phyloP scores from a whole-genome alignment of 2,329 filamentous ascomycete genomes.

The Teratosphaeriaceae sp. region DNA sequence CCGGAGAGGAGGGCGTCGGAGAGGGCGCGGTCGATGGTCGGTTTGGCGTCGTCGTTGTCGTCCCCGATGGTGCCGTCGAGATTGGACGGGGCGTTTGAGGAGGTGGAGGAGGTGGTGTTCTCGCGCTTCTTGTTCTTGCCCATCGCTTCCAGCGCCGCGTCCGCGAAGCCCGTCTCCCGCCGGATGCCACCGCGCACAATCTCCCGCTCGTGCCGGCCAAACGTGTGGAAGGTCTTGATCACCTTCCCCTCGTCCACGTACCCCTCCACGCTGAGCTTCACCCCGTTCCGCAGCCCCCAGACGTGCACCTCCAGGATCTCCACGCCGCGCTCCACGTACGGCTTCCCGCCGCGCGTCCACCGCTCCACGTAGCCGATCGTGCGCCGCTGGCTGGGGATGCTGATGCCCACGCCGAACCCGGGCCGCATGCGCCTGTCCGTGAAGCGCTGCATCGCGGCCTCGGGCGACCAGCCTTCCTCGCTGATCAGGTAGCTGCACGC shows the following conservation, averaged over 20 bases:
- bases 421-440: constrained; percentile 85
- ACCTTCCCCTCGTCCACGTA: constrained; percentile 83
- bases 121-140: constrained; percentile 20
- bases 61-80: constrained; percentile 14
- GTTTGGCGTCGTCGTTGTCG: constrained; percentile 9
- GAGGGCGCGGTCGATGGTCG: constrained; percentile 4
- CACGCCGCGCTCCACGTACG: constrained; percentile 71
- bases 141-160: constrained; percentile 33
- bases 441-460: constrained; percentile 59
- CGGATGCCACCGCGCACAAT: constrained; percentile 53
- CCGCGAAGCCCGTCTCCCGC: constrained; percentile 34
- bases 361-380: constrained; percentile 85
- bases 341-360: constrained; percentile 70
- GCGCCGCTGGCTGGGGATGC: constrained; percentile 84
- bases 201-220: constrained; percentile 63
- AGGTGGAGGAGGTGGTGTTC: background rate
- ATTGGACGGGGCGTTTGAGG: constrained; percentile 22
- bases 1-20: constrained; percentile 38
- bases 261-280: constrained; percentile 79
- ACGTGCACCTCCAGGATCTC: constrained; percentile 85
- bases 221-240: constrained; percentile 78
- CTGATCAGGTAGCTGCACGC: constrained; percentile 85
- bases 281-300: constrained; percentile 81
- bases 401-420: constrained; percentile 81
- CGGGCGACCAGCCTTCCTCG: constrained; percentile 65